Base-by-base conservation (phyloP, 2,329 filamentous ascomycete genomes). In the Orbilia javanica region DNA sequence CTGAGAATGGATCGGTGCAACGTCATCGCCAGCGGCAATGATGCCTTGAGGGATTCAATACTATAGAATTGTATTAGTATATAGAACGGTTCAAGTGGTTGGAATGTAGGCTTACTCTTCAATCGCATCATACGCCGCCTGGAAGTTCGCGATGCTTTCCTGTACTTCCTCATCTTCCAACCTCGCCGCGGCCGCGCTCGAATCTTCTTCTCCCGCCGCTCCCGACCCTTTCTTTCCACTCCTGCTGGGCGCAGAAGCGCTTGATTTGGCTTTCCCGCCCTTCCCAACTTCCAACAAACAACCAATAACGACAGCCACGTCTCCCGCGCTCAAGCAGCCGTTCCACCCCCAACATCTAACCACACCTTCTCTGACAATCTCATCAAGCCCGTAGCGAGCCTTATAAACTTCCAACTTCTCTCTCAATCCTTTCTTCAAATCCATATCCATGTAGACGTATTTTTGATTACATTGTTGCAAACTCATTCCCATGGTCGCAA, bases 381-480 rank as follows among this genome's bases (percentile, higher is more conserved):
- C 96, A 80, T 98, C 94, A 0, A 99, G 88, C 29, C 96, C 96
- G 84, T 98, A 99, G 78, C 97, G 88, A 0, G 93, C 93, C 0
- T 94, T 94, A 83, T 97, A 98, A 82, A 95, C 95, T 20, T 97
- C 87, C 1, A 99, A 87, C 76, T 96, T 93, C 57, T 93, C 89
- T 48, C 95, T 90, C 31, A 98, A 85, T 31, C 93, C 93, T 4
- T 93, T 91, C 85, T 98, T 99, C 36, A 99, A 86, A 84, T 97
- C 91, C 90, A 97, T 96, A 84, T 98, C 95, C 94, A 99, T 98
- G 84, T 99, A 96, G 0, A 94, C 93, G 83, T 98, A 99, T 83
- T 90, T 95, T 84, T 98, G 96, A 82, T 93, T 94, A 85, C 94
- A 97, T 85, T 99, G 95, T 4, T 91, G 92, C 42, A 98, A 86